Conservation (phyloP, 495 filamentous ascomycete species). For the Penicillium dipodomyicola region DNA sequence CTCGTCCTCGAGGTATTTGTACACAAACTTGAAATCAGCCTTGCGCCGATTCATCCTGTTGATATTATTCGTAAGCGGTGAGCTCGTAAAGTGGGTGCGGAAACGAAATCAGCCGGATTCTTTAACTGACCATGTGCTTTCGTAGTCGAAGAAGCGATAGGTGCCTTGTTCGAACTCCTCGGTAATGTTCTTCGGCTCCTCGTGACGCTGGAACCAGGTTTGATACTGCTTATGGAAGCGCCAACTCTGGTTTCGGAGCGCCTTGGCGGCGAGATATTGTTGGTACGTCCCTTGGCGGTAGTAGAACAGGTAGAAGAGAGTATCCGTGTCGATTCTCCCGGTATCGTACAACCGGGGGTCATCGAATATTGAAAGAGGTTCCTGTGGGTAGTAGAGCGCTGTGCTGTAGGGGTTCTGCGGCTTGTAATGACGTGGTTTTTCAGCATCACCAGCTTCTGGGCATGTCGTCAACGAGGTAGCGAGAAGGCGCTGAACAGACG, state of each 20-base stretch:
- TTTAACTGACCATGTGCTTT: conserved; percentile 88
- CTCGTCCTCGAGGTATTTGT: conserved; percentile 95
- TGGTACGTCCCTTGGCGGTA: conserved; percentile 95
- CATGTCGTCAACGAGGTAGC: conserved; percentile 64
- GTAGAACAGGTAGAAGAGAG: conserved; percentile 98
- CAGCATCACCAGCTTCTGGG: conserved; percentile 74
- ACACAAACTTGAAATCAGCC: conserved; percentile 96
- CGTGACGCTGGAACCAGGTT: conserved; percentile 98
- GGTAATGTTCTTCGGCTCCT: conserved; percentile 96
- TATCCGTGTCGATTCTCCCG: conserved; percentile 83
- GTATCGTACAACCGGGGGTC: conserved; percentile 79
- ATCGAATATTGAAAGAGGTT: conserved; percentile 84
- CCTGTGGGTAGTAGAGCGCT: conserved; percentile 84
- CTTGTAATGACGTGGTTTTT: conserved; percentile 77
- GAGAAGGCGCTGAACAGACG: conserved; percentile 70
- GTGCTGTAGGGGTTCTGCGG: conserved; percentile 78
- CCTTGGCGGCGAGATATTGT: conserved; percentile 94
- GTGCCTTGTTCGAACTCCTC: conserved; percentile 98
- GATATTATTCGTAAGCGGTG: conserved; percentile 16
- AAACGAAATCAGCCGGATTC: neutral
- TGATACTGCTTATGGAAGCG: conserved; percentile 99
- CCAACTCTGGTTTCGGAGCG: conserved; percentile 96
- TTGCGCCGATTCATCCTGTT: conserved; percentile 98
- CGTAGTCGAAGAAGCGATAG: conserved; percentile 98
- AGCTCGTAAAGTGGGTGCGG: neutral